A percentile compares a stretch with the other conserved stretches of the same genome.
Conservation (phyloP, 169 alveolate species). For the Blepharisma undulans region DNA sequence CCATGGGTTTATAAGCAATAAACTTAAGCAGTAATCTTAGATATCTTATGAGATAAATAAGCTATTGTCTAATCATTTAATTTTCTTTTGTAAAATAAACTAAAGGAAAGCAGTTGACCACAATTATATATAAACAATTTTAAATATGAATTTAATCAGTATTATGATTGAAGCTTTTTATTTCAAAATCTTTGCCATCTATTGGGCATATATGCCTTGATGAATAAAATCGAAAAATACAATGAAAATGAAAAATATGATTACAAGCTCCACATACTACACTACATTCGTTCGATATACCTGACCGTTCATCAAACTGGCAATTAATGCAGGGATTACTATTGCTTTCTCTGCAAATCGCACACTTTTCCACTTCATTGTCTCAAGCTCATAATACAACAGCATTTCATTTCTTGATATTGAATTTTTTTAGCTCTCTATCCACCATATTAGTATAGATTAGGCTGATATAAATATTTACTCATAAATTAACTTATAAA, state of each 20-base stretch:
- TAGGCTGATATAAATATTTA: no score
- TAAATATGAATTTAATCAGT: no score
- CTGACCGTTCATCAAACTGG: constrained; percentile 90
- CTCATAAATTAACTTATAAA: no score
- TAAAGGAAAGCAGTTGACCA: no score
- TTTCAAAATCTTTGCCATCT: constrained; percentile 94
- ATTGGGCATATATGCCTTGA: constrained; percentile 98
- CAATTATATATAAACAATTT: no score
- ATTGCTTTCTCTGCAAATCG: constrained; percentile 98
- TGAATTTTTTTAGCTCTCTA: constrained; percentile 67
- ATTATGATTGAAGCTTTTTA: no score
- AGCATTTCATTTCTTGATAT: constrained; percentile 96
- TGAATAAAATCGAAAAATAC: constrained; percentile 98
- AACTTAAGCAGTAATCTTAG: background rate
- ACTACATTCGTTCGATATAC: constrained; percentile 92
- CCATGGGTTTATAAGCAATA: constrained; percentile 14
- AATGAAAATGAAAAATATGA: constrained; percentile 99
- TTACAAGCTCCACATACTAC: constrained; percentile 99
- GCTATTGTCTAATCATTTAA: background rate
- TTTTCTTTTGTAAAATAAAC: no score
- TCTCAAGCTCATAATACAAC: constrained; percentile 99
- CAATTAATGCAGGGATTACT: constrained; percentile 98
- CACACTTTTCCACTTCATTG: constrained; percentile 98
- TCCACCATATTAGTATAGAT: background rate
- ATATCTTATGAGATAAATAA: background rate